Base-by-base conservation (phyloP, 2,329 filamentous ascomycete species). In the Karstenula rhodostoma region DNA sequence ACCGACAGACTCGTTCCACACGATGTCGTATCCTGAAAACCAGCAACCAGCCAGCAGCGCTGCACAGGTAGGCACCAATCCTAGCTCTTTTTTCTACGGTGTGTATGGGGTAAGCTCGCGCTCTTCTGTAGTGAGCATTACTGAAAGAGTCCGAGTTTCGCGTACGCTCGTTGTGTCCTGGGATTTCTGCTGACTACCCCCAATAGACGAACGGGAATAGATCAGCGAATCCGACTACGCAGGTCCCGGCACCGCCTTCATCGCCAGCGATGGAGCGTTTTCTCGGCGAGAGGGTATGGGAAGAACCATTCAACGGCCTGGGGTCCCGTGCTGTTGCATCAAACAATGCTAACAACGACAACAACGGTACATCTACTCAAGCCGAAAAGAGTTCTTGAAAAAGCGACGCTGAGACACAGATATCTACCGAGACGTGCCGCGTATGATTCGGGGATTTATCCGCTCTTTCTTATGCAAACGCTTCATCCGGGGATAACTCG, bases 181-280 rank as follows among this genome's bases (percentile, higher is more conserved):
- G 4, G 42, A 46, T 3, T 7, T 46, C 19, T 4, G 22, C 52
- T 55, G n/a, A 55, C 27, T 9, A 12, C 19, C 32, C 17, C 8
- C 4, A 29, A 44, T 12, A 46, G 52, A 19, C 51, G 29, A 55
- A 15, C 10, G 50, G 50, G n/a, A 44, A 15, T 47, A n/a, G 42
- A 35, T 35, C 42, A 17, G 27, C 22, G 5, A n/a, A 40, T 40
- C 13, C 37, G 37, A n/a, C 17, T 40, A 54, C 17, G 13, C 25
- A 40, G 12, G 1, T 23, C 13, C n/a, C 37, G 6, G 19, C 10
- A 35, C 23, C 50, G 19, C 50, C 35, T 29, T 35, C 52, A 9
- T 56, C 61, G n/a, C 54, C 55, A 48, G 61, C 61, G 27, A 48
- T 63, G 25, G n/a, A 50, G 10, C 54, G 61, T 33, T 63, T 55